Evolutionary conservation across 305 asterid species (phyloP).

Genomic region (Fraxinus platypoda): DNA sequence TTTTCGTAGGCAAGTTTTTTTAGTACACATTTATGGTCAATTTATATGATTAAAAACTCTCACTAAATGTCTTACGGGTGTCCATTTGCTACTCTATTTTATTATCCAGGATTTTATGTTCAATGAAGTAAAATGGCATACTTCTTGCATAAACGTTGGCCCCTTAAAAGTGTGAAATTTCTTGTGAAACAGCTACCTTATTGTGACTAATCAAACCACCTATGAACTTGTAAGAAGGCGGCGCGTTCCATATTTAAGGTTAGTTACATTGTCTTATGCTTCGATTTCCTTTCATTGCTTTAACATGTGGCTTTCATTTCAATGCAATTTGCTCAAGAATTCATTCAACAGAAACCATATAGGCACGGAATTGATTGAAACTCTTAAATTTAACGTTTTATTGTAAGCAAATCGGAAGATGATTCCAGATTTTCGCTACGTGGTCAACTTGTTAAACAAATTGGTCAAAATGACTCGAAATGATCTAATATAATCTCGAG

Average conservation of each 20-base stretch:
- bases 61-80: background rate
- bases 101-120: slow-evolving; percentile 12
- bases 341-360: background rate
- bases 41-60: background rate
- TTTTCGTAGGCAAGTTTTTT: background rate
- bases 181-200: slow-evolving; percentile 68
- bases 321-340: background rate
- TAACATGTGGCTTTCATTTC: background rate
- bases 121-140: background rate
- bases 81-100: slow-evolving; percentile 11
- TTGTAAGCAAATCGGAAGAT: background rate
- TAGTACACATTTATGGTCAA: background rate
- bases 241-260: slow-evolving; percentile 82
- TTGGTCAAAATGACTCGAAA: background rate
- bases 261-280: slow-evolving; percentile 22
- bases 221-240: slow-evolving; percentile 89
- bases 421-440: background rate
- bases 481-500: background rate
- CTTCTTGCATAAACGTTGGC: slow-evolving; percentile 1
- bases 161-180: slow-evolving; percentile 15
- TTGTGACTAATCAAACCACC: slow-evolving; percentile 87
- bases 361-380: background rate
- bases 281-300: background rate
- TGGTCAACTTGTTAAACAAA: background rate
- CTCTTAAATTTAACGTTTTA: background rate